Evolutionary conservation across 371 early-diverging fungal genomes (phyloP).

Genomic region (Saksenaea vasiformis): DNA sequence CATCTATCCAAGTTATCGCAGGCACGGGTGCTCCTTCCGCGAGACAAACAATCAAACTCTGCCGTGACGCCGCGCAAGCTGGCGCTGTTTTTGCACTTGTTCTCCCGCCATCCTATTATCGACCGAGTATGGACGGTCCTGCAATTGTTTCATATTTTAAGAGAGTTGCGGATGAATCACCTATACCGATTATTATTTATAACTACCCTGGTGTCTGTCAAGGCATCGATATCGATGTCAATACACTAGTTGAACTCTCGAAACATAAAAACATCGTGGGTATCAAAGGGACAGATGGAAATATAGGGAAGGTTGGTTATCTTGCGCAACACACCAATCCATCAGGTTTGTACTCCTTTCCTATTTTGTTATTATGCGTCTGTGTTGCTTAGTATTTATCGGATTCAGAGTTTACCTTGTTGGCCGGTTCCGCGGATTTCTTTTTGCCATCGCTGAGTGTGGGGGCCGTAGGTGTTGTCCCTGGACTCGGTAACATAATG

Average conservation of each 20-base stretch:
- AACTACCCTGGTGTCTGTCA: constrained; percentile 55
- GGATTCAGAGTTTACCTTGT: constrained; percentile 26
- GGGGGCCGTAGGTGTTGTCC: constrained; percentile 45
- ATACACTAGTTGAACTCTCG: constrained; percentile 29
- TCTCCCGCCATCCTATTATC: constrained; percentile 49
- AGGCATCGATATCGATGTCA: constrained; percentile 40
- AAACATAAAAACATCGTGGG: constrained; percentile 48
- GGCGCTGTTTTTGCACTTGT: constrained; percentile 42
- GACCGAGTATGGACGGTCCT: constrained; percentile 26
- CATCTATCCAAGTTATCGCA: constrained; percentile 34
- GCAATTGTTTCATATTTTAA: constrained; percentile 34
- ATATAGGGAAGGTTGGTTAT: constrained; percentile 51
- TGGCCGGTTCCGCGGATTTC: constrained; percentile 52
- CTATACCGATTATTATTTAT: constrained; percentile 48
- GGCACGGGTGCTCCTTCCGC: constrained; percentile 45
- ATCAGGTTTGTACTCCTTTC: constrained; percentile 4
- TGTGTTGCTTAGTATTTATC: no score
- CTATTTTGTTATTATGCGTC: neutral
- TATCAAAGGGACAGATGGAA: constrained; percentile 52
- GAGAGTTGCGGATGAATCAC: constrained; percentile 42
- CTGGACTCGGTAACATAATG: constrained; percentile 44
- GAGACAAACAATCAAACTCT: constrained; percentile 31
- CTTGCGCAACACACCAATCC: constrained; percentile 5
- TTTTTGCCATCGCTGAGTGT: constrained; percentile 42
- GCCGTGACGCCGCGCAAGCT: constrained; percentile 33